Base-by-base conservation (phyloP, 208 protist genomes). In the Phytomonas sp. region DNA sequence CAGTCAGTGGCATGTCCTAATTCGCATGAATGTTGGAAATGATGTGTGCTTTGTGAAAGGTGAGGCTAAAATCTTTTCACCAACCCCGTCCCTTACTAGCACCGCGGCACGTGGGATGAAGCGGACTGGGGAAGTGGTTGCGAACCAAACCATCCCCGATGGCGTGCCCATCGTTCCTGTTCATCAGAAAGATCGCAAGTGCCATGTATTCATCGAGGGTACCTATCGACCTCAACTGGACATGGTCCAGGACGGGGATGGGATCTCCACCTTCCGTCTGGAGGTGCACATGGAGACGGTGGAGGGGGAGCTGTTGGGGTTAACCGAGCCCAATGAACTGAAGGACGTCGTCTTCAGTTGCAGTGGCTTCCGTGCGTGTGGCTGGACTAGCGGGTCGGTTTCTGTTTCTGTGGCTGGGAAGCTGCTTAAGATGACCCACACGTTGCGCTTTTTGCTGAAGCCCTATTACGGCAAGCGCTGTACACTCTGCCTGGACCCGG, bases 401-500 rank as follows among this genome's bases (percentile, higher is more conserved):
- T 69, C 70, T 32, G 80, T 78, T 32, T 78, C 76, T 23, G 82
- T 80, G 42, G 75, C 52, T 7, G 78, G 75, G 19, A 74, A 74
- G 23, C 68, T 74, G 29, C 73, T 71, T 8, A 77, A 75, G 61
- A 23, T 74, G 60, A n/a, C 60, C 7, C 62, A 67, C 30, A 69
- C 88, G 59, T 72, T 95, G 26, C 89, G 87, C 61, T 93, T 95
- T 70, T 71, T 93, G 23, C 73, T 95, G 23, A 82, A 84, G 36
- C 82, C 86, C 2, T 91, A 86, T 65, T 79, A 82, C 40, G 85
- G 84, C 11, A 73, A 81, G 67, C 87, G 83, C 34, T 95, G 90
- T 75, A 89, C 86, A 3, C 75, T 80, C 73, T 95, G 90, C 72
- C 75, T 91, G n/a, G 90, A 95, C 67, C 90, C 90, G 12, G 87